Evolutionary conservation across 768 basidiomycete genomes (phyloP), one percentile per base, ranked within the genome.

Genomic region (Mycena vulgaris): DNA sequence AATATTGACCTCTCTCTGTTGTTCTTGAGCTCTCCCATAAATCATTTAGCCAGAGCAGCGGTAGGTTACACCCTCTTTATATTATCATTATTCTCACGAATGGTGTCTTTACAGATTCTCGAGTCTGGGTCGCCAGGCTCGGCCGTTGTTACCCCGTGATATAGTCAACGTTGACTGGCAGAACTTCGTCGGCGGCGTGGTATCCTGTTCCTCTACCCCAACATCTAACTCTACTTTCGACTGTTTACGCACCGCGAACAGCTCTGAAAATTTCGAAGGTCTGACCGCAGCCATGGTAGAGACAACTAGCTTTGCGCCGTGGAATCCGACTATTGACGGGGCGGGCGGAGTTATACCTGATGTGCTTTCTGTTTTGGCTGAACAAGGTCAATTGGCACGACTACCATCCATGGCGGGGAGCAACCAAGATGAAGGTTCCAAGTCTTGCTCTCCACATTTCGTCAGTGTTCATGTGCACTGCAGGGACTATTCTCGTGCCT

Each of bases 331-430:
- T 2, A 66, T 87, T 28, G 86, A 87, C 70, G 85, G 85, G 0
- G 76, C 76, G 0, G 75, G 70, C 1, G 85, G 85, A 0, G 48
- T 86, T 8, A 74, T 80, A 16, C 83, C 84, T 3, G 85, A 83
- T 30, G 64, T 80, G 1, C 80, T 85, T 0, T 83, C 83, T 8
- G 76, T 42, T 30, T 69, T 84, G 21, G 74, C 82, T n/a, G 68
- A 75, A 1, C 37, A 66, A 6, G 83, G 84, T 0, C 75, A 77
- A 3, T 84, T 84, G 66, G 77, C 82, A 5, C 73, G 75, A 27
- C 37, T 87, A 3, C 85, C 86, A 2, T 84, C 85, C 68, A 86
- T 87, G n/a, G 76, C 83, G n/a, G 86, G 85, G 21, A 82, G 81
- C 2, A 79, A 78, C 64, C 75, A 83, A 21, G 85, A 87, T 66